Evolutionary conservation across 495 filamentous ascomycete genomes (phyloP), one percentile per base, ranked within the genome.

Genomic region (Neurospora sublineolata): DNA sequence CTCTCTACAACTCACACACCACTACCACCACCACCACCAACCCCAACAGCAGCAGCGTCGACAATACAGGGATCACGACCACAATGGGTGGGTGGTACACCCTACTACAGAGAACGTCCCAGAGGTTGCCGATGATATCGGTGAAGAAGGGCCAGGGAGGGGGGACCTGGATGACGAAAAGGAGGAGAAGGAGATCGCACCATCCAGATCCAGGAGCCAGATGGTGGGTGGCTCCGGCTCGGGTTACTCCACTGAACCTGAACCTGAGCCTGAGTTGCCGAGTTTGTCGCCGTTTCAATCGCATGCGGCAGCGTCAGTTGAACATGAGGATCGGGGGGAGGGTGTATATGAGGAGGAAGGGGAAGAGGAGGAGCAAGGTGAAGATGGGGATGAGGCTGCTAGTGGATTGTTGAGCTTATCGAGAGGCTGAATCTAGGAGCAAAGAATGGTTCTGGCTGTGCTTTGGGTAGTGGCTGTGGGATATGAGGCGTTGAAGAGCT

Each of bases 321-420:
- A 39, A 14, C 38, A 39, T 39, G 38, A 5, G 68, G 36, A 23
- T 37, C 68, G 27, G 36, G 23, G 3, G 18, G 40, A 42, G 27
- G 67, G 3, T 68, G 27, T 20, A 44, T 5, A 5, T 18, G 67
- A 37, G 18, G 18, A 44, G 7, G 37, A 42, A 42, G 71, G 37
- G 16, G 38, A 60, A 76, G 23, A 70, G 41, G 41, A 76, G 71
- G 38, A 73, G 58, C 36, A 73, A 70, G 1, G 6, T 74, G 33
- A 52, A 58, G 27, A 60, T 30, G 23, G 52, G 12, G 76, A 75
- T 16, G 80, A 76, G 3, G 79, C 78, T 4, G 79, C 77, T 8
- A 80, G 77, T 39, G 80, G 77, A 12, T 23, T 82, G 68, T 69
- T 82, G n/a, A 79, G 79, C 46, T 72, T 82, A 38, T 75, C 77